Base-by-base conservation (phyloP, 2,329 filamentous ascomycete species). In the Monascus ruber region DNA sequence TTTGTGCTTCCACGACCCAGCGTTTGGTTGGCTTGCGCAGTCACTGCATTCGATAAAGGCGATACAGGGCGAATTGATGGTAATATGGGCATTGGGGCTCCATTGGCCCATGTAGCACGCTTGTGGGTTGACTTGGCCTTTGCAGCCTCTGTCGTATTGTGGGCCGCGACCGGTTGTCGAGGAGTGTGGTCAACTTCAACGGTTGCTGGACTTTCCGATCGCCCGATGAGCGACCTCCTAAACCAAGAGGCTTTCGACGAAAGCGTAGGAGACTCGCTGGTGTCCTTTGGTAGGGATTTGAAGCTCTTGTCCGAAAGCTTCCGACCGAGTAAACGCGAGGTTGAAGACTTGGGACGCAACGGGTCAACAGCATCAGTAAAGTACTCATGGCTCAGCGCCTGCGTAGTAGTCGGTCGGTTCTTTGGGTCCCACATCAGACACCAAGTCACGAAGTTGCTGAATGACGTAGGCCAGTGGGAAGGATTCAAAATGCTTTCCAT, bases 391-490 rank as follows among this genome's bases (percentile, higher is more conserved):
- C 84, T 83, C 48, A 98, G 68, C n/a, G 91, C 89, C 63, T 98
- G 88, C 0, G 83, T 80, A 2, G 89, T 95, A 4, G 88, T 96
- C 34, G 91, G 91, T 44, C 91, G 77, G 55, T 71, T 79, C 68
- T 88, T 93, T 7, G 91, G 91, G 62, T 98, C 91, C 91, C 91
- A 98, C 84, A 96, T 91, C 49, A 98, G 66, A 64, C 91, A 98
- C 87, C 87, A 95, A 10, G 91, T 98, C 42, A 98, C 91, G 56
- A 98, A 96, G 42, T 93, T 79, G 54, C 82, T 83, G 40, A 98
- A 73, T 17, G 86, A 82, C 1, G 81, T 68, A 5, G 91, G 91
- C 91, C 91, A 98, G 56, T 94, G 85, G 10, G 91, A 87, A 25
- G 83, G 62, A 56, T 86, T 86, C 5, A 98, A 72, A 48, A 96